Conservation (phyloP, 805 yeast genomes). For the Yarrowia alimentaria region DNA sequence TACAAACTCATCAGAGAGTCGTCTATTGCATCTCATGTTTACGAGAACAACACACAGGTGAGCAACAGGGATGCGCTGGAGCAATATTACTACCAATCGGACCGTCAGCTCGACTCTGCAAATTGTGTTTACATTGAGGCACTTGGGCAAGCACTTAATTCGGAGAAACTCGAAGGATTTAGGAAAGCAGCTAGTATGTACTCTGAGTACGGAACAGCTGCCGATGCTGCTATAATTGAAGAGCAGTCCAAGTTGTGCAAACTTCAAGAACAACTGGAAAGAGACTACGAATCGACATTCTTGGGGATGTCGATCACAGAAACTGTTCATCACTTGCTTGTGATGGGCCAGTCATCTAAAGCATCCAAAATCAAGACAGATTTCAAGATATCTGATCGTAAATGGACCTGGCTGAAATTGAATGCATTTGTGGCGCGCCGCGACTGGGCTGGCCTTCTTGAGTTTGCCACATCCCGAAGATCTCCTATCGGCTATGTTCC, state of each 20-base stretch:
- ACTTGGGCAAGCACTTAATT: slow-evolving; percentile 11
- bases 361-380: slow-evolving; percentile 52
- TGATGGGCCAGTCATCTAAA: slow-evolving; percentile 49
- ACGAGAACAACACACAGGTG: slow-evolving; percentile 41
- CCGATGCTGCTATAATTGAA: slow-evolving; percentile 44
- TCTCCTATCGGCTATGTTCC: slow-evolving; percentile 73
- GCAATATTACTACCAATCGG: slow-evolving; percentile 66
- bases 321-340: slow-evolving; percentile 49
- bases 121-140: slow-evolving; percentile 43
- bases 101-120: slow-evolving; percentile 50
- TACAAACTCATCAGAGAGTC: slow-evolving; percentile 59
- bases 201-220: slow-evolving; percentile 33
- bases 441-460: slow-evolving; percentile 56
- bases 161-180: slow-evolving; percentile 36
- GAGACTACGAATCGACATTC: slow-evolving; percentile 43
- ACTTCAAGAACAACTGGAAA: slow-evolving; percentile 48
- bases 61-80: slow-evolving; percentile 44
- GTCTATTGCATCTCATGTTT: slow-evolving; percentile 45
- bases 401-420: slow-evolving; percentile 55
- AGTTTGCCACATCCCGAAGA: slow-evolving; percentile 50
- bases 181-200: slow-evolving; percentile 41
- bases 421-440: slow-evolving; percentile 48
- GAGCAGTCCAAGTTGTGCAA: slow-evolving; percentile 48
- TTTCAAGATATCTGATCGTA: slow-evolving; percentile 57
- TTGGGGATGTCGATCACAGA: slow-evolving; percentile 47